Evolutionary conservation across 2,329 filamentous ascomycete genomes (phyloP).

Genomic region (Helotiales sp.): DNA sequence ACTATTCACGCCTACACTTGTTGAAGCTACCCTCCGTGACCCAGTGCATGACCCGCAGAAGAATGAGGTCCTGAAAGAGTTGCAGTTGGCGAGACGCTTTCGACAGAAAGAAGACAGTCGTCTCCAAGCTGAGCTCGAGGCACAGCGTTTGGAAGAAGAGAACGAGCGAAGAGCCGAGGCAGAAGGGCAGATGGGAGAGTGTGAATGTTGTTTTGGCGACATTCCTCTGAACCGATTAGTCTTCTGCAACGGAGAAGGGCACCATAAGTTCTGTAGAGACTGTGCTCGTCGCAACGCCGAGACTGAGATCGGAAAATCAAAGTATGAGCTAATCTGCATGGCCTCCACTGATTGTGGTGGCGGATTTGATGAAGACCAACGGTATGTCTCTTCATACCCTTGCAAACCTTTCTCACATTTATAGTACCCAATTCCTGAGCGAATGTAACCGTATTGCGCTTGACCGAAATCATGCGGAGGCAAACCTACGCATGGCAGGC

Average conservation of each 20-base stretch:
- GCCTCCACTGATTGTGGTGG: slow-evolving; percentile 65
- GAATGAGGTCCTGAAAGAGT: slow-evolving; percentile 38
- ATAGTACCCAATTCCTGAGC: slow-evolving; percentile 44
- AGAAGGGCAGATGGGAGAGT: slow-evolving; percentile 62
- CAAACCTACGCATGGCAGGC: slow-evolving; percentile 65
- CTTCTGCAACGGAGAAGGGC: slow-evolving; percentile 54
- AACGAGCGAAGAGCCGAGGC: slow-evolving; percentile 45
- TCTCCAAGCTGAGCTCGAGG: slow-evolving; percentile 39
- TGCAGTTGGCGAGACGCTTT: slow-evolving; percentile 39
- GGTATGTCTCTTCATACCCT: slow-evolving; percentile 45
- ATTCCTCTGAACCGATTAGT: slow-evolving; percentile 67
- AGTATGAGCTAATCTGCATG: slow-evolving; percentile 70
- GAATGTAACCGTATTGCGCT: slow-evolving; percentile 60
- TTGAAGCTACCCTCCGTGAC: slow-evolving; percentile 11
- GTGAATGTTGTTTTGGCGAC: slow-evolving; percentile 71
- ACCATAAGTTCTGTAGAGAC: slow-evolving; percentile 63
- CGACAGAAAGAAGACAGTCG: slow-evolving; percentile 34
- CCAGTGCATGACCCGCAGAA: background rate
- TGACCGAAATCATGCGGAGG: slow-evolving; percentile 70
- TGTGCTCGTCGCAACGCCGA: slow-evolving; percentile 69
- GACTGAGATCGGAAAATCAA: slow-evolving; percentile 66
- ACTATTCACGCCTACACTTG: slow-evolving; percentile 12
- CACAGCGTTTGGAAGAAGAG: slow-evolving; percentile 34
- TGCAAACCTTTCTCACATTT: slow-evolving; percentile 13
- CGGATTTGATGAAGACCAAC: slow-evolving; percentile 57